Evolutionary conservation across 352 stramenopile species (phyloP), one percentile per base, ranked within the genome.

Genomic region (Globisporangium viniferum): DNA sequence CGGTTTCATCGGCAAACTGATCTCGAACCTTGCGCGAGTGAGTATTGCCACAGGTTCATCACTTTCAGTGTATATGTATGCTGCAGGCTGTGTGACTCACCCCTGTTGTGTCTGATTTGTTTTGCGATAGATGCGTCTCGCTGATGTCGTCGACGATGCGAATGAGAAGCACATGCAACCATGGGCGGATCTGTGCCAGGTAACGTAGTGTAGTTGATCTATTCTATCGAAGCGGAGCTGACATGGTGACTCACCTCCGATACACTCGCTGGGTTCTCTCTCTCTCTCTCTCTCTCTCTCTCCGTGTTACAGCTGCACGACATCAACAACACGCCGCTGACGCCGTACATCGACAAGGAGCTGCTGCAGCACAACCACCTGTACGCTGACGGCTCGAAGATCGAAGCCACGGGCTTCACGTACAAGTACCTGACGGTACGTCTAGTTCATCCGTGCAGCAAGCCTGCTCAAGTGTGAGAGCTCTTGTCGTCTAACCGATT

Each of bases 151-250:
- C n/a, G 79, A 96, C 68, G 86, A 94, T 68, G 87, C 87, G n/a
- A 96, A 96, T 62, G 88, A 96, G 59, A 96, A 96, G 78, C 88
- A 96, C 72, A 92, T 96, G 85, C 82, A 91, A 68, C 88, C 88
- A 1, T 96, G 88, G 88, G 89, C 86, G 18, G 86, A 96, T 69
- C 76, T 96, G 27, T 96, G 88, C 62, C 63, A 78, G 69, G 88
- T 89, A 75, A 49, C 18, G 41, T 9, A 22, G 41, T n/a, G 18
- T 10, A 46, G 39, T 14, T 14, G 39, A 46, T 46, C 39, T 9
- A 22, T 49, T 49, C 9, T 6, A 49, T 22, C 18, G 41, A 49
- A n/a, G 15, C 1, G 15, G 41, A 22, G 5, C 9, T 49, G 41
- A 10, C 41, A 22, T n/a, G 15, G 20, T 35, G 7, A 41, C 68